Percentiles rank a stretch among this genome's conserved stretches.
These are phyloP conservation scores for Fonsecaea multimorphosa DNA, from an alignment of 2,329 filamentous ascomycete species.

Conservation along the genomic window DNA sequence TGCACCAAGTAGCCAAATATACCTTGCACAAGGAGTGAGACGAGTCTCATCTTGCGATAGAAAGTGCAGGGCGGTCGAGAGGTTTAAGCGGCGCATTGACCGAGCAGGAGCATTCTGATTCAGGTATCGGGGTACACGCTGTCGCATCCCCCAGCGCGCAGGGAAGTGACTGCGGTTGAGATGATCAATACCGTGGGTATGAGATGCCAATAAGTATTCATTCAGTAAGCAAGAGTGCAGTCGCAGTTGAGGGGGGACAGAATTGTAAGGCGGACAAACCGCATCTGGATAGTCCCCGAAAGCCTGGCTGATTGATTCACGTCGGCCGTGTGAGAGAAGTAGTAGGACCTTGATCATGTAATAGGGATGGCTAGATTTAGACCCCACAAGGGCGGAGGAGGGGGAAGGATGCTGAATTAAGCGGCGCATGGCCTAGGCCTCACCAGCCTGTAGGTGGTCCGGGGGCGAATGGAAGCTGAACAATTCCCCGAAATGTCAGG, in stretches of 20 bases:
- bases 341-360: background rate
- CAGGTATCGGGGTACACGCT: background rate
- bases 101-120: background rate
- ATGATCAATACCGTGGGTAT: background rate
- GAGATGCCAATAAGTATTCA: background rate
- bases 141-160: background rate
- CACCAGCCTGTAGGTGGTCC: no score
- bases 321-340: background rate
- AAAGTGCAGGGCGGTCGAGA: background rate
- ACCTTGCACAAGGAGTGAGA: background rate
- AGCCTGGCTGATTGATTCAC: background rate
- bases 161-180: background rate
- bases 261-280: background rate
- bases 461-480: slow-evolving; percentile 8
- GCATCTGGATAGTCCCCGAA: background rate
- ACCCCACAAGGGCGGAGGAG: background rate
- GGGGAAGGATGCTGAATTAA: background rate
- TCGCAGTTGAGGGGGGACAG: background rate
- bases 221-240: background rate
- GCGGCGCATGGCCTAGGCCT: background rate
- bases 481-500: background rate
- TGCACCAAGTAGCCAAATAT: slow-evolving; percentile 21
- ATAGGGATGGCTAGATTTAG: background rate
- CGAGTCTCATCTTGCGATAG: slow-evolving; percentile 22
- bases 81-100: slow-evolving; percentile 7